These are phyloP conservation scores for Leccinum fibrillosum DNA, from an alignment of 768 basidiomycete species.

Conservation along the genomic window DNA sequence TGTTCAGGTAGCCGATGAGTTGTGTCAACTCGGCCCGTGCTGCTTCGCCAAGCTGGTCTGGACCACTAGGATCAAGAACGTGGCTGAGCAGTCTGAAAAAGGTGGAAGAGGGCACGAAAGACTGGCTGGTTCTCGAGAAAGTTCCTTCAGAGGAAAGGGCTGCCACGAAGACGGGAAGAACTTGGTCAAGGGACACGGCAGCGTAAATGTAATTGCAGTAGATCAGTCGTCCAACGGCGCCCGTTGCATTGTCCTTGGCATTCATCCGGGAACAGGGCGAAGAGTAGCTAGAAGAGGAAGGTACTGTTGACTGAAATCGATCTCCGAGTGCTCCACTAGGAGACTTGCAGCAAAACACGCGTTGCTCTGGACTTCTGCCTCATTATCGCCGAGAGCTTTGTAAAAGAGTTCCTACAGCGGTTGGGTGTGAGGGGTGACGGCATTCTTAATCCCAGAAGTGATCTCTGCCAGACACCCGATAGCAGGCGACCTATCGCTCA, in stretches of 20 bases:
- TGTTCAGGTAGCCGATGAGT: conserved; percentile 68
- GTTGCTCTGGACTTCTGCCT: conserved; percentile 94
- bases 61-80: conserved; percentile 72
- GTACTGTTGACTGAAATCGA: conserved; percentile 83
- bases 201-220: conserved; percentile 68
- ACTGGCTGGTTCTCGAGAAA: conserved; percentile 86
- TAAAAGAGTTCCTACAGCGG: conserved; percentile 82
- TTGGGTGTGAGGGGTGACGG: conserved; percentile 82
- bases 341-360: conserved; percentile 93
- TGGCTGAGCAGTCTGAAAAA: conserved; percentile 80
- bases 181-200: conserved; percentile 86
- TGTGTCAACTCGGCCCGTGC: conserved; percentile 72
- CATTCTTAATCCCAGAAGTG: conserved; percentile 84
- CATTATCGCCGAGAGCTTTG: conserved; percentile 75
- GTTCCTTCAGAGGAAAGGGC: conserved; percentile 84
- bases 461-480: conserved; percentile 95
- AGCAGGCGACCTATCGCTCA: conserved; percentile 89
- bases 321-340: conserved; percentile 79
- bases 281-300: conserved; percentile 73
- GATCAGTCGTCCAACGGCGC: conserved; percentile 87
- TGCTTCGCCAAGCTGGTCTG: conserved; percentile 81
- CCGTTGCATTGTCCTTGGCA: conserved; percentile 95
- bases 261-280: conserved; percentile 71
- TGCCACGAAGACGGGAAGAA: conserved; percentile 78
- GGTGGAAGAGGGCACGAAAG: conserved; percentile 84